These are phyloP conservation scores for Aspergillus homomorphus DNA, from an alignment of 495 filamentous ascomycete genomes.

Conservation along the genomic window DNA sequence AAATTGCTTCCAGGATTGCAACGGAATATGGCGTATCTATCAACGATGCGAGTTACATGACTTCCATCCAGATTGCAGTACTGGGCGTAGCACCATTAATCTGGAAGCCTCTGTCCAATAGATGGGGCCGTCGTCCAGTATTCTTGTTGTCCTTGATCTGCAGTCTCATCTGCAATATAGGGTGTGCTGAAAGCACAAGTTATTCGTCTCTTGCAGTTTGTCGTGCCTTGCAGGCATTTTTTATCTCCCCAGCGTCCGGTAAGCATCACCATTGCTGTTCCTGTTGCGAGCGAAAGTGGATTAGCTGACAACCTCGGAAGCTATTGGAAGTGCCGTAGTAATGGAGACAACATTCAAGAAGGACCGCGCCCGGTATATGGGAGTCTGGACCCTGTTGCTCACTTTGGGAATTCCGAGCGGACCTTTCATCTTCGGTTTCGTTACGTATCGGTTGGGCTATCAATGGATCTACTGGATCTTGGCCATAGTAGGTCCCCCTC, in stretches of 20 bases:
- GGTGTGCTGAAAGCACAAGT: constrained; percentile 41
- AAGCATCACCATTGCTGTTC: not conserved
- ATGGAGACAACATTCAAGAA: constrained; percentile 45
- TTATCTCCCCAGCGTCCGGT: constrained; percentile 22
- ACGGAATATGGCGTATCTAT: constrained; percentile 44
- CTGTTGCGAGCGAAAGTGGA: not conserved
- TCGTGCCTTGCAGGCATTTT: constrained; percentile 23
- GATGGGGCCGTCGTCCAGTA: constrained; percentile 52
- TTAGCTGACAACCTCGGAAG: not conserved
- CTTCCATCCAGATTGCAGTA: constrained; percentile 50
- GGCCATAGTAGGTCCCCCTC: constrained; percentile 27
- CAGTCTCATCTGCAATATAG: constrained; percentile 45
- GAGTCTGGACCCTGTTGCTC: constrained; percentile 46
- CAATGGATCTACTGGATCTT: constrained; percentile 45
- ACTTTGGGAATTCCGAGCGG: constrained; percentile 43
- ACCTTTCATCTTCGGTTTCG: constrained; percentile 49
- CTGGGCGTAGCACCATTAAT: constrained; percentile 49
- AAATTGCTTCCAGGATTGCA: constrained; percentile 31
- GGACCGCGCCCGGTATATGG: constrained; percentile 45
- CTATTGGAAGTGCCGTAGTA: constrained; percentile 48
- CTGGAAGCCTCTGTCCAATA: constrained; percentile 53
- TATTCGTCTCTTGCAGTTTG: constrained; percentile 42
- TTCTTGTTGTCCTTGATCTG: constrained; percentile 47
- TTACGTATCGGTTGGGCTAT: constrained; percentile 42
- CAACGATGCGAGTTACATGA: constrained; percentile 49